Evolutionary conservation across 192 early-diverging fungal species (phyloP).

Genomic region (Kickxella alabastrina): DNA sequence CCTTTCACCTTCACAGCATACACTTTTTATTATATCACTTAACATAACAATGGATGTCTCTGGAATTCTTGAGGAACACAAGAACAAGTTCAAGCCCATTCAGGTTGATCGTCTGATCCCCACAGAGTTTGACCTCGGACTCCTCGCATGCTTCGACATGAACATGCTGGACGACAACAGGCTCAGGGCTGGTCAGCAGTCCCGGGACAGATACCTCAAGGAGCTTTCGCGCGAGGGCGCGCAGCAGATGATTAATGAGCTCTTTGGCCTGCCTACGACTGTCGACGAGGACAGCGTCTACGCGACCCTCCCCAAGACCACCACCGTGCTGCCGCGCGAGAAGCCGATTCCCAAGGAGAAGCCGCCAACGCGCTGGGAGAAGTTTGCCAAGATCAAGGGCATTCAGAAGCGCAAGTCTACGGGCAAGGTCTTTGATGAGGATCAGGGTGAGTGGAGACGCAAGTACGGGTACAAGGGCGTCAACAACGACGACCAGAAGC

Average conservation of each 20-base stretch:
- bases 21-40: conserved; percentile 7
- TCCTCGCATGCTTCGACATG: conserved; percentile 75
- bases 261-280: conserved; percentile 74
- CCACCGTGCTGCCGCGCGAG: conserved; percentile 75
- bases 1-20: no score
- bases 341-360: conserved; percentile 90
- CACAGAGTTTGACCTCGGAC: conserved; percentile 84
- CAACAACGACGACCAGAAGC: conserved; percentile 68
- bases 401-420: conserved; percentile 83
- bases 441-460: conserved; percentile 74
- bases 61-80: conserved; percentile 64
- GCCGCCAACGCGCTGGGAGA: conserved; percentile 94
- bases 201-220: conserved; percentile 58
- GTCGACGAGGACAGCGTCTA: conserved; percentile 70
- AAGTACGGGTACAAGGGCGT: conserved; percentile 87
- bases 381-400: conserved; percentile 95
- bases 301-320: conserved; percentile 69
- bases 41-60: conserved; percentile 60
- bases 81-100: conserved; percentile 67
- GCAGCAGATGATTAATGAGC: conserved; percentile 83
- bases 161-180: conserved; percentile 68
- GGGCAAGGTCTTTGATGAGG: conserved; percentile 82
- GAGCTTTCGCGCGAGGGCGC: conserved; percentile 72
- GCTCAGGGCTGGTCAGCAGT: conserved; percentile 18
- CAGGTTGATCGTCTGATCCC: conserved; percentile 79